Percentiles rank a stretch among this genome's conserved stretches.
phyloP scores from a whole-genome alignment of 805 yeast species.

The Pichia phayaonensis region DNA sequence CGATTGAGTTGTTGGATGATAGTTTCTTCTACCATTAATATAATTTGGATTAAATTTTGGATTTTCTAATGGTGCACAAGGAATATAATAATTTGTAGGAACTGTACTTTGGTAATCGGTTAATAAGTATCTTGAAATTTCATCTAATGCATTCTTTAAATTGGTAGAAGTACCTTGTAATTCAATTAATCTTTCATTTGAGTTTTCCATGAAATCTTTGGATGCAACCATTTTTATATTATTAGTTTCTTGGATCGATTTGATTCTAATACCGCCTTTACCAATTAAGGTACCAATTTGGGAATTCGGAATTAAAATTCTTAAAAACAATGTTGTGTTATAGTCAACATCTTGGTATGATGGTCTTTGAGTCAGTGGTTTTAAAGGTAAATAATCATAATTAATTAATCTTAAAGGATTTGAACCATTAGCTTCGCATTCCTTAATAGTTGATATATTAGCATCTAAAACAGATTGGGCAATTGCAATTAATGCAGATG shows the following conservation, averaged over 20 bases:
- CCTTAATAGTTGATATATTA: slow-evolving; percentile 21
- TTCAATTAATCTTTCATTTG: slow-evolving; percentile 82
- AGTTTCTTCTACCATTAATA: slow-evolving; percentile 10
- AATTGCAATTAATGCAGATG: slow-evolving; percentile 63
- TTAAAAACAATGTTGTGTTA: slow-evolving; percentile 47
- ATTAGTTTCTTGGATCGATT: slow-evolving; percentile 61
- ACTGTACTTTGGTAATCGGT: slow-evolving; percentile 67
- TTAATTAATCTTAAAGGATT: slow-evolving; percentile 28
- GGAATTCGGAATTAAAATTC: slow-evolving; percentile 72
- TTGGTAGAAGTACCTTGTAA: slow-evolving; percentile 70
- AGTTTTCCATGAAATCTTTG: slow-evolving; percentile 70
- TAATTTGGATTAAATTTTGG: not conserved
- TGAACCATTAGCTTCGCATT: slow-evolving; percentile 18
- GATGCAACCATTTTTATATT: slow-evolving; percentile 81
- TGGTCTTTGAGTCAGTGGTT: slow-evolving; percentile 48
- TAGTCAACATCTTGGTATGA: slow-evolving; percentile 43
- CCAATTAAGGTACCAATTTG: slow-evolving; percentile 90
- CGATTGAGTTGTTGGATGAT: not conserved
- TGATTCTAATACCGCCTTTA: slow-evolving; percentile 71
- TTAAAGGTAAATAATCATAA: slow-evolving; percentile 52
- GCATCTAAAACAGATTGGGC: slow-evolving; percentile 55
- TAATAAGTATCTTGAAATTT: slow-evolving; percentile 61
- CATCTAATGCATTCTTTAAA: slow-evolving; percentile 47
- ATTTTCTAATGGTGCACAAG: slow-evolving; percentile 25
- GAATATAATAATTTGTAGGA: slow-evolving; percentile 58